phyloP scores from a whole-genome alignment of 805 yeast species.

The Candida peoriensis region DNA sequence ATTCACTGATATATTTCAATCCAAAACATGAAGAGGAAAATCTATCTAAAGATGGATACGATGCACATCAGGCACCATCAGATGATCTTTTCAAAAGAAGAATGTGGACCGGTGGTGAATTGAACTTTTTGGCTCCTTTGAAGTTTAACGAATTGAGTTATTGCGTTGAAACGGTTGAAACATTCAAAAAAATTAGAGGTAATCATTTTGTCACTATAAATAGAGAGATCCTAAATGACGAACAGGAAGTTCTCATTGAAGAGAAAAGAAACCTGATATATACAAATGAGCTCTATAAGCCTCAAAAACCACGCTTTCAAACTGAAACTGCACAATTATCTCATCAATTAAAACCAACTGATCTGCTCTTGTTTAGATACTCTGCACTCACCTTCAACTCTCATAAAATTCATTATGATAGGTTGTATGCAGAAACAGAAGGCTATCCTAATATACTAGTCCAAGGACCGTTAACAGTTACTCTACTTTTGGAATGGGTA shows the following conservation, averaged over 20 bases:
- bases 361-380: constrained; percentile 50
- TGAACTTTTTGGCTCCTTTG: constrained; percentile 37
- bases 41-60: constrained; percentile 74
- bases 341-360: constrained; percentile 32
- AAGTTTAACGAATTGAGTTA: constrained; percentile 32
- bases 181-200: constrained; percentile 30
- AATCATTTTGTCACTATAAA: constrained; percentile 51
- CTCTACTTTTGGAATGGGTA: constrained; percentile 53
- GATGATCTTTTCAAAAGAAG: constrained; percentile 44
- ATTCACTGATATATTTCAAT: constrained; percentile 63
- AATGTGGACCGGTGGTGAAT: constrained; percentile 76
- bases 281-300: constrained; percentile 34
- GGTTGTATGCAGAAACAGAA: constrained; percentile 51
- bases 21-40: constrained; percentile 43
- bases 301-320: neutral
- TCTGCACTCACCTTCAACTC: constrained; percentile 78
- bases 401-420: constrained; percentile 78
- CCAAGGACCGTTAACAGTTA: constrained; percentile 79
- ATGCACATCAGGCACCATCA: constrained; percentile 47
- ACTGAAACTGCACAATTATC: constrained; percentile 15
- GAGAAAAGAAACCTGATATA: constrained; percentile 64
- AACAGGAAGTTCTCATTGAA: constrained; percentile 24
- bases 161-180: constrained; percentile 50
- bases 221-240: constrained; percentile 37
- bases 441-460: constrained; percentile 56